Conservation (phyloP, 177 flowering plant species). For the Vitis hybrid region DNA sequence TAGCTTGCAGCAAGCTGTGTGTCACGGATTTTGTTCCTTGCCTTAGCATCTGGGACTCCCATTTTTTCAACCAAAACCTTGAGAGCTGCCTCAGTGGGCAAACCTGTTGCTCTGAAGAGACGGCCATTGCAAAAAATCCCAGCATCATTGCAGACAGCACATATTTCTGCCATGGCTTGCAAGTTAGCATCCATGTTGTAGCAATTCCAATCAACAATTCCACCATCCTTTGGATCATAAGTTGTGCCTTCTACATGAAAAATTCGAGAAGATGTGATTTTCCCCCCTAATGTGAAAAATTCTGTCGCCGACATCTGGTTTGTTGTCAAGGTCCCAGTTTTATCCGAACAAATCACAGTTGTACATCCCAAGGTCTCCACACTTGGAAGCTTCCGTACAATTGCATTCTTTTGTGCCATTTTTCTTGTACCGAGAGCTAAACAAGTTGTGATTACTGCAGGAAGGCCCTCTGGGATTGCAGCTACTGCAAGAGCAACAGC, state of each 20-base stretch:
- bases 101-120: slow-evolving; percentile 67
- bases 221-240: slow-evolving; percentile 89
- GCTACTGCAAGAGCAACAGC: slow-evolving; percentile 96
- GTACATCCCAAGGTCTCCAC: slow-evolving; percentile 98
- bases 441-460: slow-evolving; percentile 93
- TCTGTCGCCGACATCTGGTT: slow-evolving; percentile 90
- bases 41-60: slow-evolving; percentile 84
- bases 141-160: slow-evolving; percentile 92
- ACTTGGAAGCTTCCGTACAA: slow-evolving; percentile 88
- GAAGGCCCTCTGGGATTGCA: slow-evolving; percentile 97
- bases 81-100: slow-evolving; percentile 96
- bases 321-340: slow-evolving; percentile 92
- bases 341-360: slow-evolving; percentile 92
- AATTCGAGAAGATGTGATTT: slow-evolving; percentile 48
- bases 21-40: slow-evolving; percentile 56
- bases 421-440: slow-evolving; percentile 88
- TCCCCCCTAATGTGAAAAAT: slow-evolving; percentile 78
- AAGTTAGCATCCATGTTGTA: slow-evolving; percentile 79
- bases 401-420: slow-evolving; percentile 96
- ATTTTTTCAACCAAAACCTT: slow-evolving; percentile 96
- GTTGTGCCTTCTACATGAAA: slow-evolving; percentile 86
- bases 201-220: slow-evolving; percentile 78
- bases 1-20: slow-evolving; percentile 56
- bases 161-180: slow-evolving; percentile 76
- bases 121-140: slow-evolving; percentile 67